Evolutionary conservation across 306 rosid species (phyloP), one percentile per base, ranked within the genome.

Genomic region (Dryas octopetala): DNA sequence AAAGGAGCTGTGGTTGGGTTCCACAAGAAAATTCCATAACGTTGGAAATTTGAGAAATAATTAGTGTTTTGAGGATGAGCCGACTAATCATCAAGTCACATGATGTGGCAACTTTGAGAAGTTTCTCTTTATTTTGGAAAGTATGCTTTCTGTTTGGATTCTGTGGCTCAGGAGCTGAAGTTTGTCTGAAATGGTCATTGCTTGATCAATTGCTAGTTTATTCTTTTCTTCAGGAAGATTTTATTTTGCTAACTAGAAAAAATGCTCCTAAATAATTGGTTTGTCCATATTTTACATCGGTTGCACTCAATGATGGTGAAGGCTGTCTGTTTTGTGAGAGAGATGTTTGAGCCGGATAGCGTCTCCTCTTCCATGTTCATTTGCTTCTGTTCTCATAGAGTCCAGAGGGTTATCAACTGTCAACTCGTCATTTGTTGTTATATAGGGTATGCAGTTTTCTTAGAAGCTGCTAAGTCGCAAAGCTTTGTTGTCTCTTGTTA

Each of bases 1-100:
- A 66, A 69, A 50, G 48, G 62, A 71, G 80, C 52, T 64, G 66
- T 76, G 68, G 78, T 74, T 84, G 70, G 62, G 82, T 66, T 80
- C 81, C 44, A 0, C 66, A 62, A 68, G 63, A 73, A 40, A 81
- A 67, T 63, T 59, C 71, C 5, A 16, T 44, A 63, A 64, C 14
- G 66, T 83, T 82, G 79, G 78, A 71, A 66, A 23, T 49, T 77
- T 79, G 79, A 78, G 76, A 71, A 62, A 59, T 74, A 72, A 70
- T 41, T 82, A 26, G 16, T 67, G 70, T 71, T 46, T 79, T 77
- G 70, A 78, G 69, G 72, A 49, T 85, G 61, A 71, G 62, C 32
- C 15, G 70, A 70, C 68, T 47, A 71, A 69, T 17, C 52, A 79
- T 47, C 71, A 60, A 66, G 71, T 71, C 55, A 74, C 50, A 49